Percentiles rank a stretch among this genome's conserved stretches.
These are phyloP conservation scores for Ascoidea tarda DNA, from an alignment of 805 yeast genomes.

Conservation along the genomic window DNA sequence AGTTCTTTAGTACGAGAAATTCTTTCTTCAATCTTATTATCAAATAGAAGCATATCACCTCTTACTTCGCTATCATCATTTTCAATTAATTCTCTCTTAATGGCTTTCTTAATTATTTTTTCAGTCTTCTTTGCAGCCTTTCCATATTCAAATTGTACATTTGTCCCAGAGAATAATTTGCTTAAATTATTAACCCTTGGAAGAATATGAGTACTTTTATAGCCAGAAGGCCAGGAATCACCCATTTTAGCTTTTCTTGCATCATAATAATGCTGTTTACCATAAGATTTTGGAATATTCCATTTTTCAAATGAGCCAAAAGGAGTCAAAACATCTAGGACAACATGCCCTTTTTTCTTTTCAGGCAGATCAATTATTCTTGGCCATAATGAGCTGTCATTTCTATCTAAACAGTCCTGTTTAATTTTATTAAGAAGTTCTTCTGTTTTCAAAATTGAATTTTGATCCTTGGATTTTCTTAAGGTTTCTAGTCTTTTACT, in stretches of 20 bases:
- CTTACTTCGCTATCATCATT: background rate
- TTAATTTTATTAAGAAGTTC: constrained; percentile 8
- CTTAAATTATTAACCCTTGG: background rate
- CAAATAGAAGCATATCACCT: background rate
- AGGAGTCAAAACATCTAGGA: constrained; percentile 65
- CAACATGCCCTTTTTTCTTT: constrained; percentile 73
- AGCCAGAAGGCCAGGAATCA: constrained; percentile 74
- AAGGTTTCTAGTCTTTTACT: constrained; percentile 1
- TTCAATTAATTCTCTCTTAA: background rate
- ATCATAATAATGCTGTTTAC: constrained; percentile 70
- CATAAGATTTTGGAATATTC: constrained; percentile 70
- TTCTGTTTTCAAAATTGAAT: constrained; percentile 1
- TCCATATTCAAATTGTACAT: background rate
- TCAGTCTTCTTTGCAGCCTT: background rate
- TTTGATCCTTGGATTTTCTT: constrained; percentile 5
- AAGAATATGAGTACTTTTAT: constrained; percentile 30
- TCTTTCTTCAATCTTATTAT: no score
- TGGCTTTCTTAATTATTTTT: background rate
- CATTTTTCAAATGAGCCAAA: constrained; percentile 75
- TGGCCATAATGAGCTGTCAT: constrained; percentile 39
- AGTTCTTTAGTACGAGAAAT: no score
- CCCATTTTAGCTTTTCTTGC: constrained; percentile 79
- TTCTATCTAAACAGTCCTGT: constrained; percentile 15
- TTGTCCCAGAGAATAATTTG: background rate
- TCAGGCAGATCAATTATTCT: constrained; percentile 58